phyloP scores from a whole-genome alignment of 1,284 basidiomycete species.

The Schizophyllum amplum region DNA sequence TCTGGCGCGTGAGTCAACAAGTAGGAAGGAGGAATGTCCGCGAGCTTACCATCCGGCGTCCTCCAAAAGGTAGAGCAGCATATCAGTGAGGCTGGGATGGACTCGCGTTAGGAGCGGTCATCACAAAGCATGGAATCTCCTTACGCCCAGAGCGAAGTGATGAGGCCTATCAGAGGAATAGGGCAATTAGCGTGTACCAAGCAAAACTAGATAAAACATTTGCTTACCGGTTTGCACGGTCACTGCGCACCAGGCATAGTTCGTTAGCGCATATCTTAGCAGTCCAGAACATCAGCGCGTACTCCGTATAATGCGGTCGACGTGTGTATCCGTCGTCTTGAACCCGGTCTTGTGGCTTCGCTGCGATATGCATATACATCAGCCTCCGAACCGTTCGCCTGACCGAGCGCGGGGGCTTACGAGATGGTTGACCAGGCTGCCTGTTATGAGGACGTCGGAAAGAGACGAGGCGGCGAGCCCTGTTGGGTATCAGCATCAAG shows the following conservation, averaged over 20 bases:
- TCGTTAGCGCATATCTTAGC: neutral
- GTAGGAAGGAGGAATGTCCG: neutral
- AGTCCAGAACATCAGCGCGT: conserved; percentile 9
- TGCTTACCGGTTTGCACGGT: conserved; percentile 26
- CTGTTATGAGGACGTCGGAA: conserved; percentile 28
- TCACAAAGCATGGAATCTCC: conserved; percentile 21
- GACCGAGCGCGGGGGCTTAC: conserved; percentile 18
- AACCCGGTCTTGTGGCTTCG: conserved; percentile 31
- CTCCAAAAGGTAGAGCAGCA: conserved; percentile 10
- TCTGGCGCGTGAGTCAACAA: neutral
- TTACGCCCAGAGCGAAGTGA: conserved; percentile 24
- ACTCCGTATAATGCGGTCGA: conserved; percentile 36
- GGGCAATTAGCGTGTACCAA: neutral
- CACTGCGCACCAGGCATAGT: conserved; percentile 18
- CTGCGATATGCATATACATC: no score
- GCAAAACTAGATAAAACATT: neutral
- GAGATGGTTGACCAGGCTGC: conserved; percentile 25
- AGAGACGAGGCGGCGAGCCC: conserved; percentile 22
- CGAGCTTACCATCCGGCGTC: conserved; percentile 21
- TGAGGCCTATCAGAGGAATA: conserved; percentile 13
- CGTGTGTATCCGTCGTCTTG: conserved; percentile 19
- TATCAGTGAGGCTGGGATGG: neutral
- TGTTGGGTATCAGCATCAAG: no score
- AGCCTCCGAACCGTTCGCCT: no score
- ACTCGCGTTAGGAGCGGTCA: conserved; percentile 23